These are phyloP conservation scores for Asclepias syriaca DNA, from an alignment of 257 asterid species.

Conservation along the genomic window DNA sequence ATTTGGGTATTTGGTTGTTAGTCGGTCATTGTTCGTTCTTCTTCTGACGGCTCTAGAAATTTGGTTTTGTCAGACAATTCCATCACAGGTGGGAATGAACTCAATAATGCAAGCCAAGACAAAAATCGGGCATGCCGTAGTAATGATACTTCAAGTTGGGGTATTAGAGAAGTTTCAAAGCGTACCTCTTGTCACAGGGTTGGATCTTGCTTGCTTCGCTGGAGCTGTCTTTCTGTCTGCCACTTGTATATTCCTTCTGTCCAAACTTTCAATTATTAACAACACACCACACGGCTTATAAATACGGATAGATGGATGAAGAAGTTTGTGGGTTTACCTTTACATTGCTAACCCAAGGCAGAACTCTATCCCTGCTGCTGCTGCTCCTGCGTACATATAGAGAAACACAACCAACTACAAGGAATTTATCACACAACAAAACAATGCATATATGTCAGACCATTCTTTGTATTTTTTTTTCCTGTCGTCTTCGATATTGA, in stretches of 20 bases:
- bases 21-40: background rate
- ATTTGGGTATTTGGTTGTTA: background rate
- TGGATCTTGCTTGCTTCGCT: constrained; percentile 80
- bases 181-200: constrained; percentile 43
- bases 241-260: constrained; percentile 58
- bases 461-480: background rate
- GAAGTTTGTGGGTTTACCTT: background rate
- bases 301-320: background rate
- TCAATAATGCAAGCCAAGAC: constrained; percentile 68
- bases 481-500: background rate
- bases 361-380: background rate
- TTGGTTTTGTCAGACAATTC: constrained; percentile 32
- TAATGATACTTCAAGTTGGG: constrained; percentile 77
- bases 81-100: constrained; percentile 46
- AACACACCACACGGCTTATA: background rate
- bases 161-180: constrained; percentile 70
- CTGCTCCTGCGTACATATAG: background rate
- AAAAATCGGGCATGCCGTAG: constrained; percentile 70
- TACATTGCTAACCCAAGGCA: background rate
- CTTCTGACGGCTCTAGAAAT: background rate
- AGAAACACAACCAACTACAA: too few relatives aligned
- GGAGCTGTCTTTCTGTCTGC: constrained; percentile 62
- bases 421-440: background rate
- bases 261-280: constrained; percentile 36
- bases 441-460: too few relatives aligned